Conservation (phyloP, 2,329 filamentous ascomycete species). For the Diaporthe velutina region DNA sequence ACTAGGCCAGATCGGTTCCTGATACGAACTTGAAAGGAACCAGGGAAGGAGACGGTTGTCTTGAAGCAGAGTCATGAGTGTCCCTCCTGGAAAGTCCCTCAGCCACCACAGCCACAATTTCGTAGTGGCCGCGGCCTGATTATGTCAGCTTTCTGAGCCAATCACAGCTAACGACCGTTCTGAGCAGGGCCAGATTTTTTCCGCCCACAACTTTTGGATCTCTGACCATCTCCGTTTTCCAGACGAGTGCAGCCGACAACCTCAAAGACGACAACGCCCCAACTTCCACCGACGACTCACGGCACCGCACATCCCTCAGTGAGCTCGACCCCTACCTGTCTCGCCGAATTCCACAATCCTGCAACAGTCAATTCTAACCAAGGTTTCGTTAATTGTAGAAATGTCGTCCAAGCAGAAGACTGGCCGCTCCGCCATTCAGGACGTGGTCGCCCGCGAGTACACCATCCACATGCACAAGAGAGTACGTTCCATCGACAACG, state of each 20-base stretch:
- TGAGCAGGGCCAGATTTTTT: conserved; percentile 32
- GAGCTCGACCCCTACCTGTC: conserved; percentile 34
- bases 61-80: background rate
- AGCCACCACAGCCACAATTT: conserved; percentile 25
- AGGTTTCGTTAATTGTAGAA: conserved; percentile 55
- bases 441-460: conserved; percentile 99
- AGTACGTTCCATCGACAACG: conserved; percentile 71
- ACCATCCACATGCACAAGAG: conserved; percentile 99
- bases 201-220: conserved; percentile 30
- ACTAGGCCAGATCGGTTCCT: background rate
- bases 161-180: background rate
- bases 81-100: background rate
- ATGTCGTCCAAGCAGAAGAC: conserved; percentile 78
- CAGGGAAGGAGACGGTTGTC: background rate
- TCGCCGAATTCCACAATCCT: conserved; percentile 28
- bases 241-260: conserved; percentile 32
- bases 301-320: conserved; percentile 44
- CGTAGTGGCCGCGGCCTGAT: background rate
- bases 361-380: conserved; percentile 46
- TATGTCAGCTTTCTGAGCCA: background rate
- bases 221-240: conserved; percentile 18
- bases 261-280: conserved; percentile 34
- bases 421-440: conserved; percentile 95
- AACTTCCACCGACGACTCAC: conserved; percentile 43
- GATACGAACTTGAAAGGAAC: background rate